A percentile compares a stretch with the other conserved stretches of the same genome.
Conservation (phyloP, 345 rosid genomes). For the Gossypium bickii region DNA sequence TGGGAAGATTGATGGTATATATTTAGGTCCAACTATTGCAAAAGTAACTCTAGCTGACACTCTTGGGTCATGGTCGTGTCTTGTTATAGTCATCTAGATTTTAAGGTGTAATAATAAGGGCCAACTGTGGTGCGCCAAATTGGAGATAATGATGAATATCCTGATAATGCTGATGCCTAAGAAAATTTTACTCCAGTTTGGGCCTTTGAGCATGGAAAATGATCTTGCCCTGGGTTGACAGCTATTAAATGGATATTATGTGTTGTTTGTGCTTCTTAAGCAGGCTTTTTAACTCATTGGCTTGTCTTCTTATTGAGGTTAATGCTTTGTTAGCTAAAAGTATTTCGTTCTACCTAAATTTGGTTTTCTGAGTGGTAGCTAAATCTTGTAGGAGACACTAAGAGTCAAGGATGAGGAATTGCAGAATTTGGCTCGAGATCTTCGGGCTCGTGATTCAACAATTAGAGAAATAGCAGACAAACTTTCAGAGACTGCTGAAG, state of each 20-base stretch:
- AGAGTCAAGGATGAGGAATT: constrained; percentile 96
- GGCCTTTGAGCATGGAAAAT: not conserved
- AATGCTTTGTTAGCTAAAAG: constrained; percentile 2
- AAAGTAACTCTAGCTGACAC: not conserved
- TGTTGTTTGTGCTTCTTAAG: not conserved
- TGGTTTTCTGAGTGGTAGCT: constrained; percentile 2
- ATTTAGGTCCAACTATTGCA: not conserved
- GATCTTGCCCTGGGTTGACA: not conserved
- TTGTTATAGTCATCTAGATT: not conserved
- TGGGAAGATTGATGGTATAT: not conserved
- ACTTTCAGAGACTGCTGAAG: constrained; percentile 94
- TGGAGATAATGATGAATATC: not conserved
- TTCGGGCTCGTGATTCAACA: constrained; percentile 89
- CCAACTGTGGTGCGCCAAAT: not conserved
- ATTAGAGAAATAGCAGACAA: constrained; percentile 90
- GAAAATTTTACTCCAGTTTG: not conserved
- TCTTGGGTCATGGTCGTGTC: not conserved
- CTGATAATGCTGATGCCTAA: not conserved
- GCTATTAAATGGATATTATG: not conserved
- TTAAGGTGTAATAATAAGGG: not conserved
- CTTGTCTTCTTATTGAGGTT: not conserved
- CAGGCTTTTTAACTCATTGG: not conserved
- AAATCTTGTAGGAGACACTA: constrained; percentile 75
- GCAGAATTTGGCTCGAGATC: constrained; percentile 76
- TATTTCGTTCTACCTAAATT: constrained; percentile 17